Evolutionary conservation across 805 yeast genomes (phyloP).

Genomic region (Nakazawaea siamensis): DNA sequence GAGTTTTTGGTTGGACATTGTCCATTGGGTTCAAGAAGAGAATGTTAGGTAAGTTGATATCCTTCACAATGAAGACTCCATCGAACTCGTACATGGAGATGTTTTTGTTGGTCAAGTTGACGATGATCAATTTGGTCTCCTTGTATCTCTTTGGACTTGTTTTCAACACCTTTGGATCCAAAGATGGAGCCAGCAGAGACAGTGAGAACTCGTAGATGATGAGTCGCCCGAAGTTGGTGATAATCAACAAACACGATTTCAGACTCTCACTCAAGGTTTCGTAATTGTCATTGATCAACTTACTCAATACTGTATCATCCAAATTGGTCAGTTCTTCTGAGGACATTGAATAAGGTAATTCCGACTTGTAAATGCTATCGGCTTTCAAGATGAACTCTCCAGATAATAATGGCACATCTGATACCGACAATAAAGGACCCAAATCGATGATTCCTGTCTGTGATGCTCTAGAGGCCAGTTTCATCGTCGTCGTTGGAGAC

Average conservation of each 20-base stretch:
- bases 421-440: conserved; percentile 15
- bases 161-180: conserved; percentile 4
- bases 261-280: conserved; percentile 20
- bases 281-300: conserved; percentile 22
- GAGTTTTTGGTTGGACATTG: conserved; percentile 52
- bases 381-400: conserved; percentile 24
- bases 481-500: neutral
- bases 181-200: conserved; percentile 10
- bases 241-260: conserved; percentile 25
- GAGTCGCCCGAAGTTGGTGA: conserved; percentile 26
- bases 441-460: conserved; percentile 15
- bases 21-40: conserved; percentile 19
- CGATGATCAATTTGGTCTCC: conserved; percentile 21
- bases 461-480: neutral
- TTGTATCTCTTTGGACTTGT: conserved; percentile 1
- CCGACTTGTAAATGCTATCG: conserved; percentile 25
- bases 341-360: conserved; percentile 18
- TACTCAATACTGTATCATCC: conserved; percentile 22
- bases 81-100: conserved; percentile 76
- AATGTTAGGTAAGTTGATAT: conserved; percentile 21
- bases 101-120: conserved; percentile 38
- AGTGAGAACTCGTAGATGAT: conserved; percentile 23
- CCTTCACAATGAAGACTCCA: conserved; percentile 26
- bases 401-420: conserved; percentile 13
- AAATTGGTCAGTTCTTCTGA: conserved; percentile 8